Conservation (phyloP, 2,329 filamentous ascomycete genomes). For the Botrytis cinerea region DNA sequence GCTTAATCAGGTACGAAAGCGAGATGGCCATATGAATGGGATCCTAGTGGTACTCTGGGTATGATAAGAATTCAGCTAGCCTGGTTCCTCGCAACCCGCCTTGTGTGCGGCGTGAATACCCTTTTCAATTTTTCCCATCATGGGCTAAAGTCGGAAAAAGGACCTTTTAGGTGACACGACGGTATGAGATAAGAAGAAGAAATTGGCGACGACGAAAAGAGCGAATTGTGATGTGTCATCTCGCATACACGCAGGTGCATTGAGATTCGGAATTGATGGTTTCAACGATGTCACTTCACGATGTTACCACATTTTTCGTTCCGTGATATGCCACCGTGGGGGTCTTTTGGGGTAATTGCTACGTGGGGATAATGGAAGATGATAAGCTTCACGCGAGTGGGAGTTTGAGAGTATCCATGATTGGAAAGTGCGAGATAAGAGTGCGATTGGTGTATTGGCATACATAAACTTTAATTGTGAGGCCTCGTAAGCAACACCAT, state of each 20-base stretch:
- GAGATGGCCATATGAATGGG: background rate
- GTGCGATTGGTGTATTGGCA: background rate
- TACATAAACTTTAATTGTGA: background rate
- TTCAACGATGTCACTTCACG: constrained; percentile 11
- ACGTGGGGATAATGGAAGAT: background rate
- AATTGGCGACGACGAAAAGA: background rate
- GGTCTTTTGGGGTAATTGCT: background rate
- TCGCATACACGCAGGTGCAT: constrained; percentile 5
- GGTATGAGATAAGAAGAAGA: constrained; percentile 12
- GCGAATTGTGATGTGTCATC: constrained; percentile 14
- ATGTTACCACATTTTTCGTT: background rate
- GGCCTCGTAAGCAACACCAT: background rate
- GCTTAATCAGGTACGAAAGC: constrained; percentile 13
- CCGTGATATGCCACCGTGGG: constrained; percentile 5
- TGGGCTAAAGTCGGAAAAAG: constrained; percentile 11
- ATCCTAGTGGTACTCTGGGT: background rate
- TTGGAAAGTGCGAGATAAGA: background rate
- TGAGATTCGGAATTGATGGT: constrained; percentile 12
- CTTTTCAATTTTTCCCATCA: background rate
- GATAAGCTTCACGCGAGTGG: background rate
- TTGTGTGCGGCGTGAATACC: background rate
- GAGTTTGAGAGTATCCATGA: background rate
- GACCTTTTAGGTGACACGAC: constrained; percentile 16
- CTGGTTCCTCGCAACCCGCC: background rate
- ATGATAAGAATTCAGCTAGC: background rate